phyloP scores from a whole-genome alignment of 2,329 filamentous ascomycete genomes.

The Sclerotinia subarctica region DNA sequence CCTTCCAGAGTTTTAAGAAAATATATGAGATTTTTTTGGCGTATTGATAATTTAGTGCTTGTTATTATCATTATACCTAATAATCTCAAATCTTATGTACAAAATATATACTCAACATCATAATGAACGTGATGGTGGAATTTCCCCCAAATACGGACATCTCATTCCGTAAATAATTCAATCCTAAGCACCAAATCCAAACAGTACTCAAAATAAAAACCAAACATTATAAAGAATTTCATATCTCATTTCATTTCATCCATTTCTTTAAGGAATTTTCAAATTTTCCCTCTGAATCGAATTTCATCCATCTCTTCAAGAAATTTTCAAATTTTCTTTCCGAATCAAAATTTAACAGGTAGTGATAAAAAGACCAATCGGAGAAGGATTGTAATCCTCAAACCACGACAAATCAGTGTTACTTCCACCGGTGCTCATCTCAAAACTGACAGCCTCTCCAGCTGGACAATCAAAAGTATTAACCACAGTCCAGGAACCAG shows the following conservation, averaged over 20 bases:
- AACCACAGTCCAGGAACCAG: constrained; percentile 54
- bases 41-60: background rate
- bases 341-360: constrained; percentile 20
- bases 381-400: constrained; percentile 57
- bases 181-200: background rate
- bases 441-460: constrained; percentile 49
- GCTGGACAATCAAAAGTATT: constrained; percentile 53
- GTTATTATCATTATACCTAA: background rate
- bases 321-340: background rate
- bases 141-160: background rate
- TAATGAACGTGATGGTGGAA: constrained; percentile 3
- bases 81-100: background rate
- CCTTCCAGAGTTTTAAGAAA: background rate
- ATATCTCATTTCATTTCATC: background rate
- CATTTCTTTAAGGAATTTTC: background rate
- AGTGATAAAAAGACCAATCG: constrained; percentile 43
- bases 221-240: background rate
- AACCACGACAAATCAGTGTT: constrained; percentile 57
- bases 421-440: constrained; percentile 46
- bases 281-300: background rate
- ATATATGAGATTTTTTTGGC: rapidly evolving
- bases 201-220: background rate
- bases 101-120: background rate
- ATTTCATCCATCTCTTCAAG: background rate
- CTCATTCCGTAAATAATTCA: background rate